Conservation (phyloP, 2,329 filamentous ascomycete species). For the Phyllosticta paracitricarpa region DNA sequence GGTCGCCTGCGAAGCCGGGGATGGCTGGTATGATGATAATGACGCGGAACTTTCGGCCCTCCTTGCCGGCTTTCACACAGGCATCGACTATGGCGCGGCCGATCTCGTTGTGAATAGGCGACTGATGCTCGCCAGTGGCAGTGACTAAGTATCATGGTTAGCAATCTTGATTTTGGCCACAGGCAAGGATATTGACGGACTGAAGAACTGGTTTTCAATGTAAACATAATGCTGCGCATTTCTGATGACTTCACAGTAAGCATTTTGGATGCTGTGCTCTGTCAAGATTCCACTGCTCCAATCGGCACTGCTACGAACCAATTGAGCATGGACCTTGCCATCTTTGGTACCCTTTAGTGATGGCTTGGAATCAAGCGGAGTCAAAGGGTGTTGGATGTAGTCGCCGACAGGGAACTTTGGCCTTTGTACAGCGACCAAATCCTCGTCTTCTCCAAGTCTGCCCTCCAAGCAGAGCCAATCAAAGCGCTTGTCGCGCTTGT, state of each 20-base stretch:
- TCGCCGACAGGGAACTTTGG: slow-evolving; percentile 83
- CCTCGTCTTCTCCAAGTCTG: slow-evolving; percentile 66
- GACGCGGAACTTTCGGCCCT: slow-evolving; percentile 78
- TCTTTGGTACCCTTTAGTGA: slow-evolving; percentile 32
- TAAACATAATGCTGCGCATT: slow-evolving; percentile 90
- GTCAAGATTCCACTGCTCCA: slow-evolving; percentile 87
- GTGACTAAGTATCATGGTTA: slow-evolving; percentile 46
- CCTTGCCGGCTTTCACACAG: slow-evolving; percentile 68
- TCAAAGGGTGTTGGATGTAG: slow-evolving; percentile 71
- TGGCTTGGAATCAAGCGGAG: slow-evolving; percentile 57
- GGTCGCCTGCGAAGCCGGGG: slow-evolving; percentile 86
- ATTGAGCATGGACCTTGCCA: slow-evolving; percentile 69
- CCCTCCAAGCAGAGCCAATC: slow-evolving; percentile 79
- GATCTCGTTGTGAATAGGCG: slow-evolving; percentile 78
- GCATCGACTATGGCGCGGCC: slow-evolving; percentile 87
- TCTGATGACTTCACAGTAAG: slow-evolving; percentile 73
- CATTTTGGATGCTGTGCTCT: slow-evolving; percentile 80
- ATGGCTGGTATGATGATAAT: slow-evolving; percentile 87
- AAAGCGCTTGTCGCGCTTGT: slow-evolving; percentile 75
- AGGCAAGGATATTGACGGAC: slow-evolving; percentile 23
- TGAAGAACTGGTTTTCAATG: slow-evolving; percentile 99
- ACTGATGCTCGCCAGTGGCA: slow-evolving; percentile 79
- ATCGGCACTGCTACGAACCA: slow-evolving; percentile 83
- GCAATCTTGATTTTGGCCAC: background rate
- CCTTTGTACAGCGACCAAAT: slow-evolving; percentile 77